Percentiles rank a stretch among this genome's conserved stretches.
These are phyloP conservation scores for Lachnellula subtilissima DNA, from an alignment of 2,329 filamentous ascomycete genomes.

Conservation along the genomic window DNA sequence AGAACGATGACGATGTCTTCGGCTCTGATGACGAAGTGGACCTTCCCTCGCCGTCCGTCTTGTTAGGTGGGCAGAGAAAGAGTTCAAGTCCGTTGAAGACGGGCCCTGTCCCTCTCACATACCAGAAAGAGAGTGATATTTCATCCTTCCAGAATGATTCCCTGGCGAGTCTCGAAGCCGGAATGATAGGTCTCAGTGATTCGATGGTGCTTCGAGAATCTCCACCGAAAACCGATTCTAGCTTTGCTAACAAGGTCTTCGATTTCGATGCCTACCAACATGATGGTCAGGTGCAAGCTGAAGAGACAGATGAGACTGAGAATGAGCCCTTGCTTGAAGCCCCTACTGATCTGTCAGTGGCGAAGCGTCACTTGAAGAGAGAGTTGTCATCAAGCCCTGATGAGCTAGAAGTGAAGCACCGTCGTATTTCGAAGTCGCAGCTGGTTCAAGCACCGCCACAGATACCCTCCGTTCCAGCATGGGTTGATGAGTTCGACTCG, in stretches of 20 bases:
- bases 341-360: neutral
- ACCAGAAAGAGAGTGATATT: constrained; percentile 1
- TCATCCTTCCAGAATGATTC: constrained; percentile 7
- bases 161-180: constrained; percentile 21
- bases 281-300: neutral
- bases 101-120: neutral
- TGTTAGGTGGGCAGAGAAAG: constrained; percentile 19
- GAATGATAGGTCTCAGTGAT: constrained; percentile 24
- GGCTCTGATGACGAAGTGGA: constrained; percentile 33
- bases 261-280: constrained; percentile 23
- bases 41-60: constrained; percentile 34
- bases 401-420: constrained; percentile 15
- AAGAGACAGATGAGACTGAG: neutral
- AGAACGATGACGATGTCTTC: neutral
- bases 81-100: neutral
- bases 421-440: constrained; percentile 11
- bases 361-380: constrained; percentile 10
- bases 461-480: constrained; percentile 20
- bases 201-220: constrained; percentile 8
- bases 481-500: constrained; percentile 32
- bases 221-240: constrained; percentile 9
- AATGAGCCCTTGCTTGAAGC: constrained; percentile 1
- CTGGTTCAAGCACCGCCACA: neutral
- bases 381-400: constrained; percentile 8
- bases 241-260: constrained; percentile 23